Base-by-base conservation (phyloP, 1,139 yeast genomes). In the Lodderomyces oxycetoniae region DNA sequence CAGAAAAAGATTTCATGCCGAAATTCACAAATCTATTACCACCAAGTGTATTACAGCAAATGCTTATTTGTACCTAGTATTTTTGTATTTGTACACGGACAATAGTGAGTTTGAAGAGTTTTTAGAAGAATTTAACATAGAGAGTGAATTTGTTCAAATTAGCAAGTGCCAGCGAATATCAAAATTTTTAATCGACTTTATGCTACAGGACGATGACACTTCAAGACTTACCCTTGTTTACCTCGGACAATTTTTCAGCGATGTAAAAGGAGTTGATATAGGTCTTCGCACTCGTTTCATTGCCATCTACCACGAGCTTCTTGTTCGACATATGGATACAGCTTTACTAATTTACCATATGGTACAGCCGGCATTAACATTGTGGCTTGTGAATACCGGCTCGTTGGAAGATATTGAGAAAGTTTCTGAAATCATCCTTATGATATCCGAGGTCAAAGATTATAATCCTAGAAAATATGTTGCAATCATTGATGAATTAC, bases 271-370 rank as follows among this genome's bases (percentile, higher is more conserved):
- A 1, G 70, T 59, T 20, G 73, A 67, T 38, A 50, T 50, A 19
- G 59, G 64, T 4, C 64, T 75, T 38, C 77, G 71, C 36, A 47
- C 67, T 9, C 70, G 79, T 34, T 81, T 77, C 44, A 57, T 84
- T 35, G 59, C 66, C 10, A 52, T 83, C 12, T 59, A 74, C 49
- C 59, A 63, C 38, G 57, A 67, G 41, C 49, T 77, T 36, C 63
- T 73, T 32, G 52, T 54, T 22, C 42, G 47, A 31, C 54, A 58
- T 32, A 66, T 64, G 13, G 52, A 53, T 8, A 42, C 63, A 23
- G 68, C 73, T n/a, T 57, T 69, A 42, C 57, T 59, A 38, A 59
- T 74, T n/a, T 76, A 67, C 43, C 69, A 66, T 38, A 56, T 69
- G 15, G 48, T 77, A 6, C 61, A 61, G 35, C 49, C 53, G 2